A percentile compares a stretch with the other conserved stretches of the same genome.
phyloP scores from a whole-genome alignment of 75 land plant genomes.

The Ceratopteris richardii region DNA sequence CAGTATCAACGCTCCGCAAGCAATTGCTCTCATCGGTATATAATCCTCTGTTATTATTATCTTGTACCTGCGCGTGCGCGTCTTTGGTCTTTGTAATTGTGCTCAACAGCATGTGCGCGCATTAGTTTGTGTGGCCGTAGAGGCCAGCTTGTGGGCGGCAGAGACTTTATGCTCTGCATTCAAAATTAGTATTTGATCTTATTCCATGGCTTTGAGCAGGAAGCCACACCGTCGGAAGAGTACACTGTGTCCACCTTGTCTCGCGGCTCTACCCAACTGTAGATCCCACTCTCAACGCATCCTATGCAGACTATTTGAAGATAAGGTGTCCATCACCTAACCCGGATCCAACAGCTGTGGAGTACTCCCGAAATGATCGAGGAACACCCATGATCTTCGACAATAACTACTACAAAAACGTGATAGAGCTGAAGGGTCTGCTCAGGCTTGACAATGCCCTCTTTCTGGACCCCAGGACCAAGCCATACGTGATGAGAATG shows the following conservation, averaged over 20 bases:
- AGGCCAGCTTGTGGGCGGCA: too few species aligned
- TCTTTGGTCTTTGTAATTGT: too few species aligned
- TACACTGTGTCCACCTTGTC: slow-evolving; percentile 58
- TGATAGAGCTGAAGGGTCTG: slow-evolving; percentile 52
- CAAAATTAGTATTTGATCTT: too few species aligned
- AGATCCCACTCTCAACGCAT: slow-evolving; percentile 63
- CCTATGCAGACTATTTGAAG: slow-evolving; percentile 46
- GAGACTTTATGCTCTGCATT: too few species aligned
- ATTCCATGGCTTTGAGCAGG: too few species aligned
- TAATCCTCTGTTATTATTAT: too few species aligned
- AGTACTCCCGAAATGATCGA: slow-evolving; percentile 53
- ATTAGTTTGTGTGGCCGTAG: too few species aligned
- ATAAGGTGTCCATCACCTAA: slow-evolving; percentile 46
- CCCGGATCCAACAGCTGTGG: slow-evolving; percentile 45
- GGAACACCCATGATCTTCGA: slow-evolving; percentile 63
- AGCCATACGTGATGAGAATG: slow-evolving; percentile 34
- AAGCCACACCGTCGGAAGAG: too few species aligned
- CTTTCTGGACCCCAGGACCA: slow-evolving; percentile 32
- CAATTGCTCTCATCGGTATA: slow-evolving; percentile 68
- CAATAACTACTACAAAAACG: slow-evolving; percentile 62
- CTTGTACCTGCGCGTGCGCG: too few species aligned
- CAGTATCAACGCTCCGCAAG: slow-evolving; percentile 67
- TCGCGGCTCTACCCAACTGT: slow-evolving; percentile 58
- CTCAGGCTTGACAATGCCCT: slow-evolving; percentile 49
- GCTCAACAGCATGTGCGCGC: too few species aligned